Conservation (phyloP, 306 rosid species). For the Casuarina equisetifolia region DNA sequence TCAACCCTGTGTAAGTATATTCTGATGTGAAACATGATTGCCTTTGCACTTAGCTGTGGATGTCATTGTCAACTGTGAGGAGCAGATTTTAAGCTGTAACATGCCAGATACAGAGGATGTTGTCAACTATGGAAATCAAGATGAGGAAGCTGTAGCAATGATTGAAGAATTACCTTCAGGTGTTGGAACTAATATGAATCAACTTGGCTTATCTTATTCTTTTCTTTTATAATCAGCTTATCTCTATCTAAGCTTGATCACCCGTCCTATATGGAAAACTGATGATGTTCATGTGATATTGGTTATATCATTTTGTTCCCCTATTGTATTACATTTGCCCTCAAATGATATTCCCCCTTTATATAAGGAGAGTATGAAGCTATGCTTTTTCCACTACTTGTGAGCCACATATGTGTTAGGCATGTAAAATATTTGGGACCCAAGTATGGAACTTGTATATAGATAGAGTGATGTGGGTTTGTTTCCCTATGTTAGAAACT, state of each 20-base stretch:
- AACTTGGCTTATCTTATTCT: background rate
- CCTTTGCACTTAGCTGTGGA: conserved; percentile 25
- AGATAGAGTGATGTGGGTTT: background rate
- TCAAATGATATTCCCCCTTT: background rate
- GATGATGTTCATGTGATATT: background rate
- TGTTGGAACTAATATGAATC: conserved; percentile 14
- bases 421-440: background rate
- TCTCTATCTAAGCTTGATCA: background rate
- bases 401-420: background rate
- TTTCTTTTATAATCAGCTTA: background rate
- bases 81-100: conserved; percentile 30
- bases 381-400: background rate
- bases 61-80: conserved; percentile 27
- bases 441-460: background rate
- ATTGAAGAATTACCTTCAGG: conserved; percentile 31
- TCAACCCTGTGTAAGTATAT: background rate
- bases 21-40: conserved; percentile 26
- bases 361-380: background rate
- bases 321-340: background rate
- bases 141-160: conserved; percentile 39
- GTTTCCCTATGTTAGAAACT: conserved; percentile 2
- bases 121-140: conserved; percentile 32
- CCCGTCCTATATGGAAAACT: background rate
- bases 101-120: conserved; percentile 32
- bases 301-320: background rate